phyloP scores from a whole-genome alignment of 305 asterid species.

The Ilex paraguariensis region DNA sequence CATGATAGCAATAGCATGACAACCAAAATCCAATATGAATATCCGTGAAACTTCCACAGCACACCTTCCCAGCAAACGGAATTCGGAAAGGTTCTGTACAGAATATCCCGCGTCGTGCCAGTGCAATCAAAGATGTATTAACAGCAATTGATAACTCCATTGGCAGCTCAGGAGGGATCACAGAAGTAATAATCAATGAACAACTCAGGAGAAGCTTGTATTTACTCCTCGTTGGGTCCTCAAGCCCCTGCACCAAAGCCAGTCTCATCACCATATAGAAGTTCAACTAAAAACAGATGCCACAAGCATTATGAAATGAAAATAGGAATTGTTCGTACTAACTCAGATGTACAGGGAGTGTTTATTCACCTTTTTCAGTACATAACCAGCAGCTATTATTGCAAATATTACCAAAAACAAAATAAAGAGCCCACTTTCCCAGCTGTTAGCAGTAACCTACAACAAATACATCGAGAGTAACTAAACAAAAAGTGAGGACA shows the following conservation, averaged over 20 bases:
- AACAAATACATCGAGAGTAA: conserved; percentile 1
- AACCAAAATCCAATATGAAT: conserved; percentile 4
- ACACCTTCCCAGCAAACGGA: conserved; percentile 98
- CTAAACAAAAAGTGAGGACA: neutral
- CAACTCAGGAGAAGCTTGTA: conserved; percentile 95
- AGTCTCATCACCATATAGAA: neutral
- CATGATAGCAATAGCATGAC: neutral
- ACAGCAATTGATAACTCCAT: conserved; percentile 99
- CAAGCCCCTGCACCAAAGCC: conserved; percentile 68
- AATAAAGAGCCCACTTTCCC: conserved; percentile 96
- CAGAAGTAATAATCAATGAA: conserved; percentile 92
- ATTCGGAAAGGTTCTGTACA: conserved; percentile 97
- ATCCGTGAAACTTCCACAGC: conserved; percentile 14
- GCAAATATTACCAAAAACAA: conserved; percentile 93
- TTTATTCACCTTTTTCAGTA: conserved; percentile 73
- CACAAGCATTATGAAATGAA: neutral
- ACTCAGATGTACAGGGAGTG: no score
- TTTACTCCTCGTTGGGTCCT: conserved; percentile 97
- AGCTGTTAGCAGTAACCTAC: conserved; percentile 98
- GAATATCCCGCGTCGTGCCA: conserved; percentile 88
- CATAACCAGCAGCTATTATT: conserved; percentile 94
- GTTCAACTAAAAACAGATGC: neutral
- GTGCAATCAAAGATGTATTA: conserved; percentile 94
- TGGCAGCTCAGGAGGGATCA: conserved; percentile 97
- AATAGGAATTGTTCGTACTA: no score